Conservation (phyloP, 2,329 filamentous ascomycete species). For the Hypoxylon sp. region DNA sequence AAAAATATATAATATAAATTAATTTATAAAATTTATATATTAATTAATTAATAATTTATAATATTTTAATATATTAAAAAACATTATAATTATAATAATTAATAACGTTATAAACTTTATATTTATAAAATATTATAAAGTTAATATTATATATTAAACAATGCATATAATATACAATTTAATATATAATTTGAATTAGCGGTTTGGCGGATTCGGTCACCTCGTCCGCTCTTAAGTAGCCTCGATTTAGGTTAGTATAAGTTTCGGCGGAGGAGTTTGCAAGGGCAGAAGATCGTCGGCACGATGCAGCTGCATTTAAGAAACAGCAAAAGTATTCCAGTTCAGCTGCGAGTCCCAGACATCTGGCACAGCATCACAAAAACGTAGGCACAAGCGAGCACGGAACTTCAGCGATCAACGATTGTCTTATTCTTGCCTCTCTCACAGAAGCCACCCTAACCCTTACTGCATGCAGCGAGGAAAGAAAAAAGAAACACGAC, state of each 20-base stretch:
- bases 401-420: constrained; percentile 39
- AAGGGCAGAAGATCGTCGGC: constrained; percentile 24
- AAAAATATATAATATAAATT: too few relatives aligned
- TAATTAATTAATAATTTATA: too few relatives aligned
- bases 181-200: too few relatives aligned
- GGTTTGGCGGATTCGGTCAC: too few relatives aligned
- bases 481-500: constrained; percentile 24
- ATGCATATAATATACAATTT: too few relatives aligned
- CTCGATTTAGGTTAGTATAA: constrained; percentile 38
- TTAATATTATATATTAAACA: too few relatives aligned
- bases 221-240: neutral
- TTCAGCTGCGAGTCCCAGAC: constrained; percentile 34
- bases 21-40: too few relatives aligned
- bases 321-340: constrained; percentile 12
- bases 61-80: too few relatives aligned
- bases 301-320: constrained; percentile 25
- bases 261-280: constrained; percentile 21
- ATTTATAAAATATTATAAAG: too few relatives aligned
- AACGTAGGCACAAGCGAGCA: constrained; percentile 32
- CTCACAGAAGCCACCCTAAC: constrained; percentile 37
- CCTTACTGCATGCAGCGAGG: constrained; percentile 33
- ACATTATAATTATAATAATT: too few relatives aligned
- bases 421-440: constrained; percentile 44
- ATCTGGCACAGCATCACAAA: constrained; percentile 36
- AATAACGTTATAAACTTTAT: too few relatives aligned